Percentiles rank a stretch among this genome's conserved stretches.
Evolutionary conservation across 768 basidiomycete genomes (phyloP).

Genomic region (Amanita rimosa): DNA sequence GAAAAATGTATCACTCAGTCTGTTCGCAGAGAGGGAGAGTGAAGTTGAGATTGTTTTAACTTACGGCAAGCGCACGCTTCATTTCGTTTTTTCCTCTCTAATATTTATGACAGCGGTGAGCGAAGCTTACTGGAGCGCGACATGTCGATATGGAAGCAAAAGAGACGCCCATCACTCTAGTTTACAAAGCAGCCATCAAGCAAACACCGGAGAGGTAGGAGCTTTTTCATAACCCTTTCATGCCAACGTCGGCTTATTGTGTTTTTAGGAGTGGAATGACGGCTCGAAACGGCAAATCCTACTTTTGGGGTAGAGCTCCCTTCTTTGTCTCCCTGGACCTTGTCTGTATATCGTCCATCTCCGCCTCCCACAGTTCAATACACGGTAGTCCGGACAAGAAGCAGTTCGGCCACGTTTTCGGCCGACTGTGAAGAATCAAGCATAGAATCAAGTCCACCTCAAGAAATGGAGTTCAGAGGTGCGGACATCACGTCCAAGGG

Average conservation of each 20-base stretch:
- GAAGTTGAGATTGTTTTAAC: conserved; percentile 26
- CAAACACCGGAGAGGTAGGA: conserved; percentile 27
- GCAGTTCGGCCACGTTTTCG: too few species aligned
- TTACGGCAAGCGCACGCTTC: conserved; percentile 27
- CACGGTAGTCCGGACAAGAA: too few species aligned
- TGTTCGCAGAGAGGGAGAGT: conserved; percentile 24
- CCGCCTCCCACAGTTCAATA: neutral
- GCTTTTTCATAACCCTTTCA: neutral
- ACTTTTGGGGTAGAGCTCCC: conserved; percentile 25
- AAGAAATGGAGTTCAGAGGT: neutral
- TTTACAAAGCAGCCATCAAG: conserved; percentile 28
- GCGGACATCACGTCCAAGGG: conserved; percentile 16
- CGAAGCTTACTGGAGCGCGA: conserved; percentile 24
- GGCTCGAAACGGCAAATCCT: conserved; percentile 24
- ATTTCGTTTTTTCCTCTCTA: neutral
- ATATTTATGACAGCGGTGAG: conserved; percentile 13
- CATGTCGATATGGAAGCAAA: conserved; percentile 25
- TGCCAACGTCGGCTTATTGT: neutral
- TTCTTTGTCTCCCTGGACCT: conserved; percentile 19
- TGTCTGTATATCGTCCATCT: too few species aligned
- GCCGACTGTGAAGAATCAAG: neutral
- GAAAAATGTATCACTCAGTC: conserved; percentile 19
- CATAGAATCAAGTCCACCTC: neutral
- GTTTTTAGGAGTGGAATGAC: conserved; percentile 23
- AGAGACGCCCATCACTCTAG: conserved; percentile 19